A percentile compares a stretch with the other conserved stretches of the same genome.
phyloP scores from a whole-genome alignment of 1,284 basidiomycete species.

The Malassezia yamatoensis region DNA sequence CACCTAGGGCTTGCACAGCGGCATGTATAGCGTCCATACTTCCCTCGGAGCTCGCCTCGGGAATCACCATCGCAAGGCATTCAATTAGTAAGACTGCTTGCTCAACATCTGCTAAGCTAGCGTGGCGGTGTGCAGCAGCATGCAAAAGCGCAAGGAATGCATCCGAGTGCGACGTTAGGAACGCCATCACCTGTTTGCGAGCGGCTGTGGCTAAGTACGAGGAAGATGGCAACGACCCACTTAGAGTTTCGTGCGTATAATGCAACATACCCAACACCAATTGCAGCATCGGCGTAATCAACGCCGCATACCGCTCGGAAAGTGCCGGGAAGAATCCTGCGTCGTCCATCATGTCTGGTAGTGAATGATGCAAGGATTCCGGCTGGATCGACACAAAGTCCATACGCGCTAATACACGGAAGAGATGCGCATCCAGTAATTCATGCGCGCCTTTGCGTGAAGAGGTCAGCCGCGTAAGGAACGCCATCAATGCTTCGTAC shows the following conservation, averaged over 20 bases:
- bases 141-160: slow-evolving; percentile 69
- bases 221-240: slow-evolving; percentile 53
- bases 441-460: slow-evolving; percentile 72
- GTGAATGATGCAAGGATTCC: slow-evolving; percentile 51
- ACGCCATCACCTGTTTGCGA: slow-evolving; percentile 59
- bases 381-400: slow-evolving; percentile 75
- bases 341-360: slow-evolving; percentile 60
- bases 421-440: slow-evolving; percentile 66
- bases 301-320: slow-evolving; percentile 74
- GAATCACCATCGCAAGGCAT: slow-evolving; percentile 62
- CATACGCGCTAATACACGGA: slow-evolving; percentile 70
- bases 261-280: slow-evolving; percentile 54
- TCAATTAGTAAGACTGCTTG: slow-evolving; percentile 55
- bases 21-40: slow-evolving; percentile 55
- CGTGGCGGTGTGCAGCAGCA: slow-evolving; percentile 59
- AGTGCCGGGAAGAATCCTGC: slow-evolving; percentile 78
- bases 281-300: slow-evolving; percentile 74
- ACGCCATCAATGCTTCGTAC: slow-evolving; percentile 84
- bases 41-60: slow-evolving; percentile 56
- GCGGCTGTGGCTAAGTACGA: slow-evolving; percentile 20
- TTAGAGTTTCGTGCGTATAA: slow-evolving; percentile 49
- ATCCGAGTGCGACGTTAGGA: slow-evolving; percentile 66
- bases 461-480: slow-evolving; percentile 73
- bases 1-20: slow-evolving; percentile 66
- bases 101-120: slow-evolving; percentile 58